These are phyloP conservation scores for Alternaria sp. DNA, from an alignment of 2,329 filamentous ascomycete species.

Conservation along the genomic window DNA sequence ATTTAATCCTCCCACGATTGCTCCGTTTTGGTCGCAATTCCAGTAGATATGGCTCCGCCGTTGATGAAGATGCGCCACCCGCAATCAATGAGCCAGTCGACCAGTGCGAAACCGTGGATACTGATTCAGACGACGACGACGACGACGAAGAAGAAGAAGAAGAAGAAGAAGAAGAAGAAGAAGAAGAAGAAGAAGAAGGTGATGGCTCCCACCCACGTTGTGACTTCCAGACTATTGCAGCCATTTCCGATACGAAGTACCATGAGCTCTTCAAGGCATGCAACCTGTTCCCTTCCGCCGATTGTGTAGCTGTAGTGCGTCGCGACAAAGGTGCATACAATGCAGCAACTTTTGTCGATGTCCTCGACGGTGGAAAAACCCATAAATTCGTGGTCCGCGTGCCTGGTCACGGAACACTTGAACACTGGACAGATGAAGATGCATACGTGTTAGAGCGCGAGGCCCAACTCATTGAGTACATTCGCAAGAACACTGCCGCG, in stretches of 20 bases:
- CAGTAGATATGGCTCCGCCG: not conserved
- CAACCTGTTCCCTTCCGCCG: not conserved
- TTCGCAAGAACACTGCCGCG: slow-evolving; percentile 17
- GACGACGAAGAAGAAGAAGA: not conserved
- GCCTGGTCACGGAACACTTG: slow-evolving; percentile 14
- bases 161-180: too few species aligned
- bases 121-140: not conserved
- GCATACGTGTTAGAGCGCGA: slow-evolving; percentile 15
- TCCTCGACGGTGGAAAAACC: not conserved
- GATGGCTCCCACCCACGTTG: not conserved
- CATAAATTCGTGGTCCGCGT: slow-evolving; percentile 13
- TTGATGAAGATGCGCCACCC: not conserved
- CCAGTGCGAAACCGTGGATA: not conserved
- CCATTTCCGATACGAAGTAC: not conserved
- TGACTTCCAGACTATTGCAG: not conserved
- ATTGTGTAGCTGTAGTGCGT: not conserved
- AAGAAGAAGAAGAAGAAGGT: not conserved
- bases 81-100: not conserved
- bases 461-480: slow-evolving; percentile 14
- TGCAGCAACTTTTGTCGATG: not conserved
- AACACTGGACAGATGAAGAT: slow-evolving; percentile 15
- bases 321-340: not conserved
- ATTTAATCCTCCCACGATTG: not conserved
- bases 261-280: not conserved
- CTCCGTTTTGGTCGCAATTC: not conserved